These are phyloP conservation scores for Pontederia paniculata DNA, from an alignment of 176 grass and related monocot genomes.

Conservation along the genomic window DNA sequence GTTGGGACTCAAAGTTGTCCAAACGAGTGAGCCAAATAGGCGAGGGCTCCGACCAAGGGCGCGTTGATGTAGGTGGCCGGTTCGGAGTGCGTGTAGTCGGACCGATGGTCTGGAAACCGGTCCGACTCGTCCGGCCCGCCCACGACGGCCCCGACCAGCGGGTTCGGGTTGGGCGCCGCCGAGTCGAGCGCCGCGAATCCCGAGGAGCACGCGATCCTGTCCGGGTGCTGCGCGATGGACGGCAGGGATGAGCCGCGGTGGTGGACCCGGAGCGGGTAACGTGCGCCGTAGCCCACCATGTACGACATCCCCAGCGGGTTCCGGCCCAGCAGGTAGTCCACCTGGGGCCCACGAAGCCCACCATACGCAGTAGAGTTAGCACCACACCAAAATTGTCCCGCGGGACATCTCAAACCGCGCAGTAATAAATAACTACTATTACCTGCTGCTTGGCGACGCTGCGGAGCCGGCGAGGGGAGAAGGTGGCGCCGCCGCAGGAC, in stretches of 20 bases:
- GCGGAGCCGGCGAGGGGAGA: too few relatives aligned
- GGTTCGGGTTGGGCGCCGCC: slow-evolving; percentile 28
- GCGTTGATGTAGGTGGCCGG: slow-evolving; percentile 56
- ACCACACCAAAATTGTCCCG: too few relatives aligned
- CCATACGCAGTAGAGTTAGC: too few relatives aligned
- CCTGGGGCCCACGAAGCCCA: too few relatives aligned
- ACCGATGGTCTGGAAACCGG: slow-evolving; percentile 25
- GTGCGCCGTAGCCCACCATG: slow-evolving; percentile 47
- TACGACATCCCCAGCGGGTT: slow-evolving; percentile 40
- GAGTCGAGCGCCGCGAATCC: slow-evolving; percentile 47
- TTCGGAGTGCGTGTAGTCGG: slow-evolving; percentile 41
- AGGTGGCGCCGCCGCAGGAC: too few relatives aligned
- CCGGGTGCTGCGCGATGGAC: slow-evolving; percentile 36
- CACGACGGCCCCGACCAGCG: slow-evolving; percentile 44
- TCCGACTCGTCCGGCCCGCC: slow-evolving; percentile 34
- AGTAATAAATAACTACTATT: too few relatives aligned
- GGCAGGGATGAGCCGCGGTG: slow-evolving; percentile 49
- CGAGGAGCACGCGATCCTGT: slow-evolving; percentile 22
- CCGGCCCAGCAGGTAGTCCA: slow-evolving; percentile 20
- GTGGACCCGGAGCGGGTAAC: slow-evolving; percentile 38
- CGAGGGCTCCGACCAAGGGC: slow-evolving; percentile 50
- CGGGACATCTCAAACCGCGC: too few relatives aligned
- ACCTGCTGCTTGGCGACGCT: too few relatives aligned
- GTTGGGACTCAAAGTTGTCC: too few relatives aligned
- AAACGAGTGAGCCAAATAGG: slow-evolving; percentile 22